Evolutionary conservation across 176 grass and related monocot species (phyloP), one percentile per base, ranked within the genome.

Genomic region (Ampelocalamus luodianensis): DNA sequence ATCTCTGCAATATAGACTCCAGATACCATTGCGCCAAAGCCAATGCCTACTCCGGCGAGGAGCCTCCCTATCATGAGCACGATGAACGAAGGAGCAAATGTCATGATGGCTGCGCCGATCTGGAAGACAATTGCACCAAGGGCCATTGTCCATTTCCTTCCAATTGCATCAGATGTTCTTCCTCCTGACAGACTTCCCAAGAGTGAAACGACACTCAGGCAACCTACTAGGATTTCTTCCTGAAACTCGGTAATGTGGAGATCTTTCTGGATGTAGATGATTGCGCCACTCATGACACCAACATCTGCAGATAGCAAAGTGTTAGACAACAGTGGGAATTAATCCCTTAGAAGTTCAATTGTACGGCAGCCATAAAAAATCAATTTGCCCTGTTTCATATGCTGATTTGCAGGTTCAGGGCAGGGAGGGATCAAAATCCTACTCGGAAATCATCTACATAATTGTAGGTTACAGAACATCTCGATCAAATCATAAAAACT

Each of bases 1-100:
- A 97, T 97, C 95, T 97, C 95, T 13, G 90, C 92, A 60, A 97
- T 97, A 78, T 94, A 97, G n/a, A 94, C 92, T 45, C 88, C 92
- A 44, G 95, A 94, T 80, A 97, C 83, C 95, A 97, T 97, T 62
- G 93, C 87, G 8, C 95, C 95, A 38, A 97, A 97, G 23, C 95
- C 95, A 44, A 97, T 97, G 56, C 95, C 95, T 12, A 94, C 85
- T 65, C 95, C 92, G 26, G 95, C 88, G 2, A 97, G 64, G 29
- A 97, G 92, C 55, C 95, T 86, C 56, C 95, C 95, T 0, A 94
- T 92, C 84, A 94, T 90, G 49, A 97, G 87, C 62, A 92, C 88
- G 24, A 74, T 73, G 88, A 97, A 97, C 42, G 95, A 97, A 62
- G 95, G 95, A 55, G 95, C 90, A 69, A 97, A 91, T 4, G 92